Conservation (phyloP, 2,329 filamentous ascomycete genomes). For the Colletotrichum sp. region DNA sequence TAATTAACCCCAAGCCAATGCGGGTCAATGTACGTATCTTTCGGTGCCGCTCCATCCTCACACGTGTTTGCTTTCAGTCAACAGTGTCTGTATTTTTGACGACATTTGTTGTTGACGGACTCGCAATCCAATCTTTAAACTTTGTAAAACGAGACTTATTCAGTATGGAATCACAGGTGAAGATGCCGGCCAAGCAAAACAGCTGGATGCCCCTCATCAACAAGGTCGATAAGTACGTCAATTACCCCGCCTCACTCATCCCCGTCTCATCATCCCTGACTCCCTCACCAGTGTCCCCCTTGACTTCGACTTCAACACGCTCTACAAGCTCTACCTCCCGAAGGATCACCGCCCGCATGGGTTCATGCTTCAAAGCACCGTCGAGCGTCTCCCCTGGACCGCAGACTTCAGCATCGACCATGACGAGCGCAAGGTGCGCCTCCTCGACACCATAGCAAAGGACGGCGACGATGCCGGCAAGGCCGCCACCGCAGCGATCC, state of each 20-base stretch:
- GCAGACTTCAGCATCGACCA: conserved; percentile 40
- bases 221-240: conserved; percentile 46
- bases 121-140: not conserved
- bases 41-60: not conserved
- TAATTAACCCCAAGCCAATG: not conserved
- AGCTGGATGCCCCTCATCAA: conserved; percentile 34
- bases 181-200: too few species aligned
- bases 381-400: conserved; percentile 53
- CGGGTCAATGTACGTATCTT: not conserved
- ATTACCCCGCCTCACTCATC: not conserved
- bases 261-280: not conserved
- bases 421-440: conserved; percentile 32
- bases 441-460: conserved; percentile 29
- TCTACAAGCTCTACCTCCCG: conserved; percentile 52
- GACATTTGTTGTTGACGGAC: not conserved
- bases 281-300: conserved; percentile 47
- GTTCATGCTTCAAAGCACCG: conserved; percentile 51
- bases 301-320: conserved; percentile 43
- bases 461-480: conserved; percentile 24
- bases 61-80: not conserved
- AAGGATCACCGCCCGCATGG: conserved; percentile 53
- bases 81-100: not conserved
- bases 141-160: not conserved
- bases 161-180: not conserved
- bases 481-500: conserved; percentile 43